Percentiles rank a stretch among this genome's conserved stretches.
These are phyloP conservation scores for Phytophthora capsici DNA, from an alignment of 352 stramenopile species.

Conservation along the genomic window DNA sequence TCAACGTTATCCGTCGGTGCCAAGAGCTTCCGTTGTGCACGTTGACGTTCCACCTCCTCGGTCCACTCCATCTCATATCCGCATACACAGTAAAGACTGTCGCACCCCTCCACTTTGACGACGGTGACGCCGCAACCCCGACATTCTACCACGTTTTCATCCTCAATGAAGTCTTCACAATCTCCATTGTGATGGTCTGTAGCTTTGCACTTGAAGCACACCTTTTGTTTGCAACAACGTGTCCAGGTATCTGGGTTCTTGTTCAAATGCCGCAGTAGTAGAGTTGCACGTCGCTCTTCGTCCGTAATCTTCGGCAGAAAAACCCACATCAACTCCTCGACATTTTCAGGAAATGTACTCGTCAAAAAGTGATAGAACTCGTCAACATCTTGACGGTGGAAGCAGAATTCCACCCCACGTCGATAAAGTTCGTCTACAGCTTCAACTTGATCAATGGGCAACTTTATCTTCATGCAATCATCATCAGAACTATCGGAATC, in stretches of 20 bases:
- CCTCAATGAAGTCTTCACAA: constrained; percentile 65
- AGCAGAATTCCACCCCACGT: constrained; percentile 44
- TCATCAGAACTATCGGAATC: constrained; percentile 38
- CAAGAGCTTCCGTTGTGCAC: constrained; percentile 54
- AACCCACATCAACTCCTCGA: constrained; percentile 34
- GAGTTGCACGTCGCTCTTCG: constrained; percentile 59
- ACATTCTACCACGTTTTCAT: constrained; percentile 60
- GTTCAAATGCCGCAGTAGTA: constrained; percentile 56
- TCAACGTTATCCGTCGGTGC: constrained; percentile 36
- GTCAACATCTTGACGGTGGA: constrained; percentile 36
- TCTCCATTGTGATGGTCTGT: constrained; percentile 48
- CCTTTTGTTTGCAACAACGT: constrained; percentile 42
- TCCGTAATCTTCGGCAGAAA: constrained; percentile 52
- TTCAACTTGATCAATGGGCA: constrained; percentile 31
- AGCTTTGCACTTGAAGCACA: constrained; percentile 77
- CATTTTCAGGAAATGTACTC: constrained; percentile 26
- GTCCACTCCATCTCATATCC: constrained; percentile 60
- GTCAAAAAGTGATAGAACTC: constrained; percentile 49
- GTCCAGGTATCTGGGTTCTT: constrained; percentile 55
- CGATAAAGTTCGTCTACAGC: constrained; percentile 29
- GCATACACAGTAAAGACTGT: constrained; percentile 58
- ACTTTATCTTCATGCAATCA: constrained; percentile 24
- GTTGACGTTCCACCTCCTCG: constrained; percentile 54
- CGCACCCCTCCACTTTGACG: constrained; percentile 70
- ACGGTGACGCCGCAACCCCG: constrained; percentile 60